Conservation (phyloP, 768 basidiomycete species). For the Leccinum ochraceum region DNA sequence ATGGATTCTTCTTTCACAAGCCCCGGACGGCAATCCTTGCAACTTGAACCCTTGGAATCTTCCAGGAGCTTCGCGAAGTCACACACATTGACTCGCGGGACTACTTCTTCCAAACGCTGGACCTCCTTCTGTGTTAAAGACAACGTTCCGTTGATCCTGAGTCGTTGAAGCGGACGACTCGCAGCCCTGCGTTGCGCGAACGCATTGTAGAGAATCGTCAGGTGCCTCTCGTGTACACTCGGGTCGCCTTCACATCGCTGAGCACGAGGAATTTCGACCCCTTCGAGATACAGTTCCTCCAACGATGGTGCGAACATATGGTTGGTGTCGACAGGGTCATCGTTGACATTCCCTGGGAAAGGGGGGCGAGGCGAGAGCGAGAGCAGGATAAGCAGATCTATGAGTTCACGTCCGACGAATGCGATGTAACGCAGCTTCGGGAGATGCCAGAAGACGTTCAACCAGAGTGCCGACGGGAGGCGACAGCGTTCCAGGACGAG, state of each 20-base stretch:
- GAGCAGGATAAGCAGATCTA: slow-evolving; percentile 40
- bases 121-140: neutral
- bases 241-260: no score
- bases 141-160: neutral
- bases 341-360: neutral
- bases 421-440: no score
- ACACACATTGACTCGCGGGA: neutral
- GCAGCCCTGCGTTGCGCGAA: neutral
- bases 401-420: no score
- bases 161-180: neutral
- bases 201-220: neutral
- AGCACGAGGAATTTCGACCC: no score
- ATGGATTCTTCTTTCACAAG: neutral
- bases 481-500: neutral
- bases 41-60: neutral
- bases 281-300: no score
- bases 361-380: neutral
- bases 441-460: no score
- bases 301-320: neutral
- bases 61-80: neutral
- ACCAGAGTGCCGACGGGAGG: no score
- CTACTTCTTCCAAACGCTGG: no score
- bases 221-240: no score
- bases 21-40: neutral
- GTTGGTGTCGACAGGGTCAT: neutral